phyloP scores from a whole-genome alignment of 2,329 filamentous ascomycete genomes.

The Colletotrichum sp. region DNA sequence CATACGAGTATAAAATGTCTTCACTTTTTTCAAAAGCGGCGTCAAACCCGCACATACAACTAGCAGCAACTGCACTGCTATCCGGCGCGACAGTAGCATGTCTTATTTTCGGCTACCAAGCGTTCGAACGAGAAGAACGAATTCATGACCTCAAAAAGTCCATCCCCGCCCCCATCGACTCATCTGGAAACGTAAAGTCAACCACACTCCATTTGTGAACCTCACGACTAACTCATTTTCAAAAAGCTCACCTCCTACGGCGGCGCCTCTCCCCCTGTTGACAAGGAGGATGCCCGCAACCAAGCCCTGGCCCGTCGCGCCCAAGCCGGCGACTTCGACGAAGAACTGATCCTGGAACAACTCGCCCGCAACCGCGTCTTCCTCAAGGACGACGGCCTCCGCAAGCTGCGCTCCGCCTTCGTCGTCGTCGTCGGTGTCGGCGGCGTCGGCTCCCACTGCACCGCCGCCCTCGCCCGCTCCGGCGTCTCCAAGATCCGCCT shows the following conservation, averaged over 20 bases:
- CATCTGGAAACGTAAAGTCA: constrained; percentile 32
- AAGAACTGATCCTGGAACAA: constrained; percentile 91
- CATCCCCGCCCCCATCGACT: constrained; percentile 50
- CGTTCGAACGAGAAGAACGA: constrained; percentile 58
- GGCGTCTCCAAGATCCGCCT: constrained; percentile 88
- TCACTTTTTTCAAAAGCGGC: constrained; percentile 49
- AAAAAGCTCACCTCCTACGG: constrained; percentile 66
- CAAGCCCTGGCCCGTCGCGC: constrained; percentile 63
- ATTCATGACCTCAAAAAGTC: constrained; percentile 64
- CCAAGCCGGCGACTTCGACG: constrained; percentile 68
- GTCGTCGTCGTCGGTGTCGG: constrained; percentile 92
- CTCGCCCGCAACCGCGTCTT: constrained; percentile 93
- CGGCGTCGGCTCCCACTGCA: constrained; percentile 92
- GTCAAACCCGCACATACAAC: constrained; percentile 58
- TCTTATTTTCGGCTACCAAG: constrained; percentile 67
- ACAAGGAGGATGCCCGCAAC: constrained; percentile 67
- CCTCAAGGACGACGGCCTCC: constrained; percentile 80
- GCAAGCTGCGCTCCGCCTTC: constrained; percentile 80
- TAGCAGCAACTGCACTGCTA: constrained; percentile 73
- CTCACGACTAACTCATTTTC: constrained; percentile 23
- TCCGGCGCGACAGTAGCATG: constrained; percentile 66
- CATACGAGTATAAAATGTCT: constrained; percentile 36
- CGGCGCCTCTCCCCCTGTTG: constrained; percentile 52
- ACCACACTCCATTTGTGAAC: background rate
- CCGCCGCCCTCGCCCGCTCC: constrained; percentile 83